Base-by-base conservation (phyloP, 1,139 yeast species). In the Casaregolazyma suthepensis region DNA sequence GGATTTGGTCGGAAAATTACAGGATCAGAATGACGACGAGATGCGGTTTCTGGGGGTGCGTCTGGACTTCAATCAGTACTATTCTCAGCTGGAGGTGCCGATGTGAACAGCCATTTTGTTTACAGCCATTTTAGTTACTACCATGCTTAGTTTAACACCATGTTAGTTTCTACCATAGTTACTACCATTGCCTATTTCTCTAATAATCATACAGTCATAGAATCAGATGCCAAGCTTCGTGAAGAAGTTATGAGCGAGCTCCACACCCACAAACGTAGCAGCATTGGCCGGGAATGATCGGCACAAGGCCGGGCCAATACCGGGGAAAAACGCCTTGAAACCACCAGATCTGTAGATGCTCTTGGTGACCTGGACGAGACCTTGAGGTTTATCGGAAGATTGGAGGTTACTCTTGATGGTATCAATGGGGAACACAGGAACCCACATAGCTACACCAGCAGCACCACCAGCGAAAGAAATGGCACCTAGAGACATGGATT, bases 211-310 rank as follows among this genome's bases (percentile, higher is more conserved):
- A n/a, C n/a, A 17, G 31, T 44, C 31, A 17, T 19, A 19, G 15
- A 17, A 42, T 50, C 54, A 60, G 23, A 59, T 49, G 15, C 55
- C 55, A 20, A 59, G 51, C 6, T 60, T 44, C n/a, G 50, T 56
- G 62, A 88, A 81, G 62, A 84, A 76, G 57, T 81, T 79, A 71
- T 85, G 87, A 13, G 96, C 90, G 56, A 91, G 67, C 69, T 93
- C 99, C 46, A 93, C 98, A 52, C 98, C 99, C 48, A 90, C 80
- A 74, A 93, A 93, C 2, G 98, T 91, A 19, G 98, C 98, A 18
- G 98, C 98, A 69, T 93, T 93, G 22, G 98, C 94, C 2, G 96
- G 98, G 87, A 93, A 91, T 26, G 96, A 85, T 70, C 99, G 81
- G 45, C 90, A 82, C 65, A 93, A 75, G 1, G 98, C 98, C 12